Conservation (phyloP, 805 yeast species). For the Candida anglica region DNA sequence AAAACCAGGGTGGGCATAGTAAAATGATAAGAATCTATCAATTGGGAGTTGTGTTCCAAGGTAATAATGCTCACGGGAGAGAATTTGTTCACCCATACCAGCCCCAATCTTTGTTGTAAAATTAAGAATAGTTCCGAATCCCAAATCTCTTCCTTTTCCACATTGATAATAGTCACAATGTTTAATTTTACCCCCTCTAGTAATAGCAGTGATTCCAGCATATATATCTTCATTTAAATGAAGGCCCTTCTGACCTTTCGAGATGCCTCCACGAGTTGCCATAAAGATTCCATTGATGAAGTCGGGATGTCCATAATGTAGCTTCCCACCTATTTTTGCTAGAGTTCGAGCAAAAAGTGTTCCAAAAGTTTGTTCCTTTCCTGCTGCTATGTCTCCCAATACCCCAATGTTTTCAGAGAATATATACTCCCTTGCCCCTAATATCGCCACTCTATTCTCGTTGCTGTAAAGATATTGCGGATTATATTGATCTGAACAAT, state of each 20-base stretch:
- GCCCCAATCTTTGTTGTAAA: slow-evolving; percentile 96
- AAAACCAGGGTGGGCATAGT: slow-evolving; percentile 96
- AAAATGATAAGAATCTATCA: slow-evolving; percentile 86
- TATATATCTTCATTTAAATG: slow-evolving; percentile 93
- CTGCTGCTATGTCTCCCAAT: slow-evolving; percentile 94
- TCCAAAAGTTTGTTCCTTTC: slow-evolving; percentile 96
- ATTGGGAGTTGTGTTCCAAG: slow-evolving; percentile 86
- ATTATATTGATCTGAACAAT: slow-evolving; percentile 51
- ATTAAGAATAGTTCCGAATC: slow-evolving; percentile 86
- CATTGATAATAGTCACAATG: slow-evolving; percentile 96
- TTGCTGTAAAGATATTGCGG: slow-evolving; percentile 51
- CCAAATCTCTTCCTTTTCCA: slow-evolving; percentile 95
- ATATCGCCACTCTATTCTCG: slow-evolving; percentile 71
- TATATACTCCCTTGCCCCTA: slow-evolving; percentile 93
- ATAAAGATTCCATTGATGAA: slow-evolving; percentile 84
- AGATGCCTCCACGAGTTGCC: slow-evolving; percentile 94
- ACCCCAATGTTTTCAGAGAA: slow-evolving; percentile 92
- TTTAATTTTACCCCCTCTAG: slow-evolving; percentile 90
- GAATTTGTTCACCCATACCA: slow-evolving; percentile 96
- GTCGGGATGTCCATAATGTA: slow-evolving; percentile 97
- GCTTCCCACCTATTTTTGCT: slow-evolving; percentile 90
- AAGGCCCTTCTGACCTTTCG: slow-evolving; percentile 90
- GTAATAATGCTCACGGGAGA: slow-evolving; percentile 88
- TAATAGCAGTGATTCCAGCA: slow-evolving; percentile 88
- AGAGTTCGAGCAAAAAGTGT: slow-evolving; percentile 90